A percentile compares a stretch with the other conserved stretches of the same genome.
phyloP scores from a whole-genome alignment of 192 early-diverging fungal species.

The Podila minutissima region DNA sequence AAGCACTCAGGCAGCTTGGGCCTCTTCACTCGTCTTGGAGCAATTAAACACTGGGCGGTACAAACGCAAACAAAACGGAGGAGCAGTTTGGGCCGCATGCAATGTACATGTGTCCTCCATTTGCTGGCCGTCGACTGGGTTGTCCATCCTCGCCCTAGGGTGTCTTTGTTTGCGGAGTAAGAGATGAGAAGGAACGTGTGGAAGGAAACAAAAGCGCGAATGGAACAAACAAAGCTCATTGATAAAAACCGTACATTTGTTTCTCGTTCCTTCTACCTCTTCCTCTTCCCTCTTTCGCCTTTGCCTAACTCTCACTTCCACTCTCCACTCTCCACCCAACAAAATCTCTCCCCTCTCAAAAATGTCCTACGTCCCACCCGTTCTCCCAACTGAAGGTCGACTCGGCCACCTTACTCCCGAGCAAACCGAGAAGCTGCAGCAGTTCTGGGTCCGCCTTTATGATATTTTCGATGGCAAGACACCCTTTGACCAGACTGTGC shows the following conservation, averaged over 20 bases:
- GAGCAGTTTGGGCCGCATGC: no score
- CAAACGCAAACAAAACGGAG: not conserved
- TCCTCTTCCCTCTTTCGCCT: not conserved
- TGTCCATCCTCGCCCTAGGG: no score
- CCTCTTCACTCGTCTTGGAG: conserved; percentile 1
- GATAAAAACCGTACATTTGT: not conserved
- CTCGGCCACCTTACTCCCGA: conserved; percentile 43
- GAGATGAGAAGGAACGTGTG: not conserved
- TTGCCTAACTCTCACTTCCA: not conserved
- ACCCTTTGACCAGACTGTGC: conserved; percentile 38
- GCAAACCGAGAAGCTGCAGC: conserved; percentile 41
- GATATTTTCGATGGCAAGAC: conserved; percentile 53
- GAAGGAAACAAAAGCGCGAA: no score
- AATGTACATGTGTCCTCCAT: not conserved
- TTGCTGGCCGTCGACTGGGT: no score
- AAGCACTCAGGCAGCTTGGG: not conserved
- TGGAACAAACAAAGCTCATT: no score
- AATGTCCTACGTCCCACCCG: conserved; percentile 19
- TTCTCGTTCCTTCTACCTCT: not conserved
- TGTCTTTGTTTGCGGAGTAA: not conserved
- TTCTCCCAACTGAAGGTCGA: conserved; percentile 39
- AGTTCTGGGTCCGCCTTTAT: conserved; percentile 46
- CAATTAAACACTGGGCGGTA: not conserved
- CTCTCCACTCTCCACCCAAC: not conserved
- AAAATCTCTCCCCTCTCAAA: not conserved